Conservation (phyloP, 1,284 basidiomycete species). For the Tylopilus microsporus region DNA sequence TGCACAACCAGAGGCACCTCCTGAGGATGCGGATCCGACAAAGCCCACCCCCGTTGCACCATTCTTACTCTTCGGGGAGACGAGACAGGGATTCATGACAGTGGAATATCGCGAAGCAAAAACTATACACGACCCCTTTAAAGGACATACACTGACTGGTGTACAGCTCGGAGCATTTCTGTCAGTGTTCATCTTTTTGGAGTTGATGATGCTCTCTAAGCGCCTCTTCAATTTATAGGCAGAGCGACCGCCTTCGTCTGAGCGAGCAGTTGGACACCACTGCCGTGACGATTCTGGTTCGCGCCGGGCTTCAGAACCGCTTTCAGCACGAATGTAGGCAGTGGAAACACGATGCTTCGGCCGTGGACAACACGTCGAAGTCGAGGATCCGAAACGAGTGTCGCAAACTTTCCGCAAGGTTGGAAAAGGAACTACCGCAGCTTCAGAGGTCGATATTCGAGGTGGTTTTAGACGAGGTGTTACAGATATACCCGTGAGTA, state of each 20-base stretch:
- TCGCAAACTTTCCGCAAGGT: not conserved
- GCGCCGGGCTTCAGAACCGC: slow-evolving; percentile 28
- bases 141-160: not conserved
- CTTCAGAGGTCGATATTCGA: slow-evolving; percentile 4
- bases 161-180: slow-evolving; percentile 18
- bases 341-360: not conserved
- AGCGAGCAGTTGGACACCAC: slow-evolving; percentile 26
- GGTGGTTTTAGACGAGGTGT: not conserved
- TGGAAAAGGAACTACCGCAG: not conserved
- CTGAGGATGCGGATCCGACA: slow-evolving; percentile 10
- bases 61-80: slow-evolving; percentile 34
- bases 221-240: slow-evolving; percentile 6
- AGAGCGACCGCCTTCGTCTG: slow-evolving; percentile 25
- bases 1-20: not conserved
- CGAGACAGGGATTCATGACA: slow-evolving; percentile 34
- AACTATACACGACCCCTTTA: not conserved
- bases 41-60: slow-evolving; percentile 21
- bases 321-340: slow-evolving; percentile 13
- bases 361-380: not conserved
- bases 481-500: slow-evolving; percentile 29
- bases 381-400: not conserved
- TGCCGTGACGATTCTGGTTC: slow-evolving; percentile 29
- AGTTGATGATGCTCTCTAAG: not conserved
- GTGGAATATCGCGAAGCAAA: slow-evolving; percentile 20
- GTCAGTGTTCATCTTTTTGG: slow-evolving; percentile 12